These are phyloP conservation scores for Edaphochlamys debaryana DNA, from an alignment of 139 green algal species.

Conservation along the genomic window DNA sequence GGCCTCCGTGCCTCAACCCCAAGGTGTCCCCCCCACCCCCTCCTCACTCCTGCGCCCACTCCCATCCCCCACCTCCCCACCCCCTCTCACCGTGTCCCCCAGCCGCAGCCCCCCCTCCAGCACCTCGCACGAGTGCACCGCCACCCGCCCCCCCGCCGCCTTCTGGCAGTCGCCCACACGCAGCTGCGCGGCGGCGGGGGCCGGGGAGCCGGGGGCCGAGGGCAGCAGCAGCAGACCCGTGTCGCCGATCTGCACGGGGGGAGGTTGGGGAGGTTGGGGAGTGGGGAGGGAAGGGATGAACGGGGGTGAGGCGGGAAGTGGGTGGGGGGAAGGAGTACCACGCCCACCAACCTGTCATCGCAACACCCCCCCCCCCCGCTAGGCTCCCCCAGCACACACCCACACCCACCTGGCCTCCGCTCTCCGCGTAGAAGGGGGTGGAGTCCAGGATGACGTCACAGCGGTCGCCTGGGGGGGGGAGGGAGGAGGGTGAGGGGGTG, in stretches of 20 bases:
- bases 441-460: slow-evolving; percentile 81
- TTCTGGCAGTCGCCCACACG: slow-evolving; percentile 77
- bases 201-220: neutral
- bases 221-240: slow-evolving; percentile 69
- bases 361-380: too few species aligned
- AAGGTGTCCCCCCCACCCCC: neutral
- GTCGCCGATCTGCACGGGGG: slow-evolving; percentile 59
- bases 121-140: slow-evolving; percentile 78
- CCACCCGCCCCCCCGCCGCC: slow-evolving; percentile 76
- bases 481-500: neutral
- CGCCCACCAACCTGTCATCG: too few species aligned
- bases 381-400: neutral
- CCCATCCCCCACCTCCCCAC: neutral
- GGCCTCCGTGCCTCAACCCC: neutral
- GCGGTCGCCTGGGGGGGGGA: slow-evolving; percentile 41
- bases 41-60: neutral
- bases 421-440: slow-evolving; percentile 93
- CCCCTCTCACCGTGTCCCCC: slow-evolving; percentile 55
- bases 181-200: slow-evolving; percentile 24
- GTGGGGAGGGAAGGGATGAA: too few species aligned
- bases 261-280: neutral
- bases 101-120: slow-evolving; percentile 53
- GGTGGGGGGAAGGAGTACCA: too few species aligned
- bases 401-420: slow-evolving; percentile 80
- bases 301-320: too few species aligned